A percentile compares a stretch with the other conserved stretches of the same genome.
Evolutionary conservation across 495 filamentous ascomycete species (phyloP).

Genomic region (Aspergillus saccharolyticus): DNA sequence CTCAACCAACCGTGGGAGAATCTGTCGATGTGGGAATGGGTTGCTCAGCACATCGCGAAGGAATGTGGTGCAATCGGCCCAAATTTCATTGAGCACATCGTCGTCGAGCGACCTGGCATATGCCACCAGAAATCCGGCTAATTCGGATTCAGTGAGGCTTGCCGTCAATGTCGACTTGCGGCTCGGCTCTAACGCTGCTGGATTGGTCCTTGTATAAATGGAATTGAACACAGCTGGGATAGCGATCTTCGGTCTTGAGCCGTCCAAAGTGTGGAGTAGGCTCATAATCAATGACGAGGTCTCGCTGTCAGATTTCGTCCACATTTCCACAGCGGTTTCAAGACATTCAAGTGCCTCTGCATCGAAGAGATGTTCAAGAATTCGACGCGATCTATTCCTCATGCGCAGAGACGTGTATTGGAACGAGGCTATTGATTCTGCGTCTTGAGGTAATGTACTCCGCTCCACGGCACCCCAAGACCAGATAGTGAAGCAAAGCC

Average conservation of each 20-base stretch:
- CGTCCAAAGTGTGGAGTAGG: slow-evolving; percentile 85
- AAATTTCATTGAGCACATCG: slow-evolving; percentile 99
- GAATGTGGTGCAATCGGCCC: slow-evolving; percentile 90
- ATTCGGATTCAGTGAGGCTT: slow-evolving; percentile 70
- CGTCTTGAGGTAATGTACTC: slow-evolving; percentile 54
- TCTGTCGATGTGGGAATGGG: slow-evolving; percentile 90
- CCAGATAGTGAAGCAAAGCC: slow-evolving; percentile 90
- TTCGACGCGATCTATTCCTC: slow-evolving; percentile 78
- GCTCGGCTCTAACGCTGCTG: slow-evolving; percentile 67
- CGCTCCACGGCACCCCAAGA: slow-evolving; percentile 73
- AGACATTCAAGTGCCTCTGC: slow-evolving; percentile 93
- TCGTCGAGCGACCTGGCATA: slow-evolving; percentile 90
- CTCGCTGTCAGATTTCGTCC: slow-evolving; percentile 51
- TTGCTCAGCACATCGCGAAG: slow-evolving; percentile 85
- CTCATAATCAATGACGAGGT: slow-evolving; percentile 59
- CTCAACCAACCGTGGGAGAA: slow-evolving; percentile 78
- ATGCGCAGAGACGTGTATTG: slow-evolving; percentile 83
- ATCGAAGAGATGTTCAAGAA: slow-evolving; percentile 88
- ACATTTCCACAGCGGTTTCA: slow-evolving; percentile 82
- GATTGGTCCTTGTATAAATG: slow-evolving; percentile 89
- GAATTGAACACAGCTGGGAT: slow-evolving; percentile 97
- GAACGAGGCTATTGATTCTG: slow-evolving; percentile 73
- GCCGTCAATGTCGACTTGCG: slow-evolving; percentile 85
- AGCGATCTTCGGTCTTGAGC: slow-evolving; percentile 84
- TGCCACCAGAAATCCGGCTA: slow-evolving; percentile 81